A percentile compares a stretch with the other conserved stretches of the same genome.
phyloP scores from a whole-genome alignment of 2,329 filamentous ascomycete genomes.

The Microsporum canis region DNA sequence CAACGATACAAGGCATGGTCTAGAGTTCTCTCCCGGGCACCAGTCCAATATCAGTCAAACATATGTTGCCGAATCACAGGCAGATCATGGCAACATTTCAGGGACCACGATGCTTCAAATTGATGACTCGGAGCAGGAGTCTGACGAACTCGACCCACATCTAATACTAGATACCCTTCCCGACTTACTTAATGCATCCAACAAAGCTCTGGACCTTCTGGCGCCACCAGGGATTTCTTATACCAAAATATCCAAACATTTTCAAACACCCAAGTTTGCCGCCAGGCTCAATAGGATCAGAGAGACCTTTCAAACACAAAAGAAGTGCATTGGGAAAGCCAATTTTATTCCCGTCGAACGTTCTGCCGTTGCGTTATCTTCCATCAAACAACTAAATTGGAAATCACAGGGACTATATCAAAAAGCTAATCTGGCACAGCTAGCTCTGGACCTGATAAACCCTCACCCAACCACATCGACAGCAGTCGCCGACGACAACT shows the following conservation, averaged over 20 bases:
- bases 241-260: conserved; percentile 4
- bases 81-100: conserved; percentile 12
- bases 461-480: background rate
- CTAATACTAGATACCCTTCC: conserved; percentile 13
- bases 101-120: conserved; percentile 10
- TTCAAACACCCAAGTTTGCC: conserved; percentile 4
- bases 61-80: conserved; percentile 6
- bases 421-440: conserved; percentile 14
- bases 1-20: background rate
- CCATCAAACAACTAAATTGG: conserved; percentile 5
- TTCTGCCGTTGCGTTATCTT: conserved; percentile 7
- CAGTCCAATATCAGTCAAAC: conserved; percentile 2
- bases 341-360: conserved; percentile 9
- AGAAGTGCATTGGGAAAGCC: conserved; percentile 9
- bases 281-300: conserved; percentile 6
- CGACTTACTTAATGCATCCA: conserved; percentile 9
- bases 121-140: conserved; percentile 9
- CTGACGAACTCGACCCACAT: conserved; percentile 1
- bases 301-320: conserved; percentile 10
- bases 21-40: background rate
- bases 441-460: conserved; percentile 12
- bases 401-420: conserved; percentile 7
- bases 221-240: conserved; percentile 9
- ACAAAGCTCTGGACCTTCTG: conserved; percentile 9
- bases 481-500: conserved; percentile 3